Conservation (phyloP, 768 basidiomycete genomes). For the Clathrus columnatus region DNA sequence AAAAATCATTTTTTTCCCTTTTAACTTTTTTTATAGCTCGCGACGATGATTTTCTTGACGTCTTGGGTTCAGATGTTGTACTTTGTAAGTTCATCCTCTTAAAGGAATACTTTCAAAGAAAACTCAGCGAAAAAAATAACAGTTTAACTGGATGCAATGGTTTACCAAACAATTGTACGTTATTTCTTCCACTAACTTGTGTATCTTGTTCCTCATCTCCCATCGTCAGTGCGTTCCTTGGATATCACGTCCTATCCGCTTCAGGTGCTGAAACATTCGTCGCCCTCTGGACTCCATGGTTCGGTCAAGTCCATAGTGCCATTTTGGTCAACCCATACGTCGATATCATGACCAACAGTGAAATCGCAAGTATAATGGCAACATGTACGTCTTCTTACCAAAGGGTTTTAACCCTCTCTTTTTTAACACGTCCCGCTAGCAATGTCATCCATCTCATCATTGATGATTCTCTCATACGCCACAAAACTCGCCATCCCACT, state of each 20-base stretch:
- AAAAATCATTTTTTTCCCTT: background rate
- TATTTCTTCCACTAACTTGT: background rate
- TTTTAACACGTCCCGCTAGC: background rate
- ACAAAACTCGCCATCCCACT: background rate
- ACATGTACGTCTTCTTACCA: constrained; percentile 1
- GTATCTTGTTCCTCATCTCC: background rate
- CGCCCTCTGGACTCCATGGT: constrained; percentile 7
- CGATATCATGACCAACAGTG: constrained; percentile 6
- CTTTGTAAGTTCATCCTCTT: background rate
- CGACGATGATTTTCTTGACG: constrained; percentile 2
- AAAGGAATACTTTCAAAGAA: background rate
- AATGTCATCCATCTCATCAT: constrained; percentile 1
- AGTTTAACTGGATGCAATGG: constrained; percentile 12
- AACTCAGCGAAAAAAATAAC: background rate
- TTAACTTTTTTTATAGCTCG: background rate
- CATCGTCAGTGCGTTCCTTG: constrained; percentile 3
- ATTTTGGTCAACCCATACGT: constrained; percentile 3
- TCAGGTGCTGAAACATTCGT: constrained; percentile 10
- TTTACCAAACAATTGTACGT: constrained; percentile 9
- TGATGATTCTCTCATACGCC: background rate
- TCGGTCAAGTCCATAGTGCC: constrained; percentile 7
- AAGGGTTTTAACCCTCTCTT: background rate
- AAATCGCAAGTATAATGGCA: constrained; percentile 3
- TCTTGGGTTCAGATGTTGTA: constrained; percentile 9
- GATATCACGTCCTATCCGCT: background rate